Base-by-base conservation (phyloP, 176 grass and related monocot species). In the Aegilops tauschii region DNA sequence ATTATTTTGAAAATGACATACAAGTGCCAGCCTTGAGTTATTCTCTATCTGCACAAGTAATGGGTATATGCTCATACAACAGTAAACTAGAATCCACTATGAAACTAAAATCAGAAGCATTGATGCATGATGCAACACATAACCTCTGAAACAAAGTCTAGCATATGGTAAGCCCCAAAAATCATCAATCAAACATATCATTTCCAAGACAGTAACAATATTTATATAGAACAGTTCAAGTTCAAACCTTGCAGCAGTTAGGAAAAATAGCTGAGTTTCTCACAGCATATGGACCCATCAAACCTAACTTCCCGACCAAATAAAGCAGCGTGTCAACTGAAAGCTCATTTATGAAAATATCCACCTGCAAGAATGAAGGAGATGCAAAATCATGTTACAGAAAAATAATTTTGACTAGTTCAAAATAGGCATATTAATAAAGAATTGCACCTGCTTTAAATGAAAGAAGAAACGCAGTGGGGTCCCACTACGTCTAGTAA, bases 271-370 rank as follows among this genome's bases (percentile, higher is more conserved):
- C 81, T 66, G 85, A 93, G 50, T 82, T 91, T 90, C 80, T 86
- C 66, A 96, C 92, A 92, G 92, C 89, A 92, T 93, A 96, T 80
- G 94, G 94, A 84, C 94, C 92, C 78, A 91, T 79, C 77, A 96
- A 69, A 39, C 92, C 85, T 73, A 93, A 84, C 70, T 96, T 96
- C 64, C 91, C 94, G 79, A 68, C 84, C 87, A 96, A 86, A 83
- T 96, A 96, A 84, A 96, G 85, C 79, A 96, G 85, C 66, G 87
- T 81, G 87, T 96, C 94, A 81, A 93, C 45, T 61, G 89, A 92
- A 84, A 93, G 87, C 82, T 93, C 92, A 82, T 91, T 92, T 63
- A 96, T 76, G 86, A 87, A 90, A 84, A 96, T 78, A 92, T 96
- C 84, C 85, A 92, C 86, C 94, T 96, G 94, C 44, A 79, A 95